Percentiles rank a stretch among this genome's conserved stretches.
These are phyloP conservation scores for Areca catechu DNA, from an alignment of 176 grass and related monocot genomes.

Conservation along the genomic window DNA sequence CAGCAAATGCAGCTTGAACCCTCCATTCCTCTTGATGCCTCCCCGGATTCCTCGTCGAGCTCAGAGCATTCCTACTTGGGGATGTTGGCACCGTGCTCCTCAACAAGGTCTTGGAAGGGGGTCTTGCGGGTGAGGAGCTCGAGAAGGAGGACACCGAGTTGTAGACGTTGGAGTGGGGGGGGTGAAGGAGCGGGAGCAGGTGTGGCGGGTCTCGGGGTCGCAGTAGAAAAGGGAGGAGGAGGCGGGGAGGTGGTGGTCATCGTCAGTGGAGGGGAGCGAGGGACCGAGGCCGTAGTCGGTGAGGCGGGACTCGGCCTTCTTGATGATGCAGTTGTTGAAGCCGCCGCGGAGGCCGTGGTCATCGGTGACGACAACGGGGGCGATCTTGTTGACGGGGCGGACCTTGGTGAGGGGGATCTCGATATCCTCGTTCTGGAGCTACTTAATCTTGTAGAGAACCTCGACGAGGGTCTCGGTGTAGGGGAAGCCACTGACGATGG, in stretches of 20 bases:
- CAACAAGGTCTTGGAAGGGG: conserved; percentile 67
- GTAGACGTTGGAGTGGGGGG: conserved; percentile 54
- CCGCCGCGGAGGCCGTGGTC: background rate
- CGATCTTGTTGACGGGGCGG: conserved; percentile 2
- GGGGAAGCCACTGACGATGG: background rate
- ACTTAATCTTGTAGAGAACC: background rate
- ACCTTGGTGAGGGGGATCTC: background rate
- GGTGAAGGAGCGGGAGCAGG: conserved; percentile 21
- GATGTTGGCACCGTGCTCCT: conserved; percentile 45
- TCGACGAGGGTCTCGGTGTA: background rate
- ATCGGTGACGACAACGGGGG: background rate
- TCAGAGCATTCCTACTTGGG: conserved; percentile 63
- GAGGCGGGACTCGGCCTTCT: background rate
- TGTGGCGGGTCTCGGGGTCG: conserved; percentile 34
- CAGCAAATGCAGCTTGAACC: too few relatives aligned
- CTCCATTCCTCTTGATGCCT: too few relatives aligned
- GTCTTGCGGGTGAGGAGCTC: conserved; percentile 74
- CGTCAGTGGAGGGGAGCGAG: conserved; percentile 34
- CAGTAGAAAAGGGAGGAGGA: conserved; percentile 43
- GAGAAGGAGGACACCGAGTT: conserved; percentile 87
- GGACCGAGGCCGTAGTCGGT: background rate
- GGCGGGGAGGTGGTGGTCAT: conserved; percentile 10
- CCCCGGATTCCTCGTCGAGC: conserved; percentile 42
- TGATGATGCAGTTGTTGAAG: conserved; percentile 1
- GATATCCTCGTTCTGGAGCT: background rate